Evolutionary conservation across 768 basidiomycete genomes (phyloP).

Genomic region (Lentinula boryana): DNA sequence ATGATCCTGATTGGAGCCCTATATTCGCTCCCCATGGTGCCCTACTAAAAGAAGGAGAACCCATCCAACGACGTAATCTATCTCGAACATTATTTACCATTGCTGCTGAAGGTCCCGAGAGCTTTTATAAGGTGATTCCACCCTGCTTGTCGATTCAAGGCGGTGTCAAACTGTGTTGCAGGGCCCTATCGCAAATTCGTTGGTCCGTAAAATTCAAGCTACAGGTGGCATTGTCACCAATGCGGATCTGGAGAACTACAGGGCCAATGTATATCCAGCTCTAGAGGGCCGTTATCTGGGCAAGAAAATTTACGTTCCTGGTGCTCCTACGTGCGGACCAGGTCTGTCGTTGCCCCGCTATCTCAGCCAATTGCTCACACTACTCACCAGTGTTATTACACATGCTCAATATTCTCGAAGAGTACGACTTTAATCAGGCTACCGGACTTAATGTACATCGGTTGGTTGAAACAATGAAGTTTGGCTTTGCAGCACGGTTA

Average conservation of each 20-base stretch:
- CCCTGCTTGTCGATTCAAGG: slow-evolving; percentile 8
- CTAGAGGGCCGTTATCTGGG: slow-evolving; percentile 73
- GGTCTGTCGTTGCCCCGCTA: slow-evolving; percentile 24
- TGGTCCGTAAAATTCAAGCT: slow-evolving; percentile 61
- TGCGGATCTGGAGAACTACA: slow-evolving; percentile 68
- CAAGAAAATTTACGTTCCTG: slow-evolving; percentile 76
- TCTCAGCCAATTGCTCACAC: neutral
- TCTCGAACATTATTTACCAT: slow-evolving; percentile 72
- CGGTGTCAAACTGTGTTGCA: slow-evolving; percentile 20
- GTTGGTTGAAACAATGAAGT: slow-evolving; percentile 82
- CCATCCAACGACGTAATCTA: slow-evolving; percentile 65
- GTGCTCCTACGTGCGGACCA: slow-evolving; percentile 83
- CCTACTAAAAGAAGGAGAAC: slow-evolving; percentile 70
- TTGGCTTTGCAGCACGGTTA: slow-evolving; percentile 47
- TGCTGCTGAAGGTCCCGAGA: slow-evolving; percentile 69
- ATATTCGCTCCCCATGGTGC: slow-evolving; percentile 77
- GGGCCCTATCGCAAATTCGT: slow-evolving; percentile 78
- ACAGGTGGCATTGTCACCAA: slow-evolving; percentile 79
- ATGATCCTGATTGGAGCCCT: slow-evolving; percentile 67
- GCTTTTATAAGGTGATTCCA: slow-evolving; percentile 67
- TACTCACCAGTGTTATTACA: slow-evolving; percentile 60
- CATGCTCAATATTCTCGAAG: slow-evolving; percentile 87
- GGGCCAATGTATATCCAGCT: slow-evolving; percentile 63
- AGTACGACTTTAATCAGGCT: slow-evolving; percentile 50
- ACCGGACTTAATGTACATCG: slow-evolving; percentile 72